These are phyloP conservation scores for Calonectria leucothoes DNA, from an alignment of 2,329 filamentous ascomycete genomes.

Conservation along the genomic window DNA sequence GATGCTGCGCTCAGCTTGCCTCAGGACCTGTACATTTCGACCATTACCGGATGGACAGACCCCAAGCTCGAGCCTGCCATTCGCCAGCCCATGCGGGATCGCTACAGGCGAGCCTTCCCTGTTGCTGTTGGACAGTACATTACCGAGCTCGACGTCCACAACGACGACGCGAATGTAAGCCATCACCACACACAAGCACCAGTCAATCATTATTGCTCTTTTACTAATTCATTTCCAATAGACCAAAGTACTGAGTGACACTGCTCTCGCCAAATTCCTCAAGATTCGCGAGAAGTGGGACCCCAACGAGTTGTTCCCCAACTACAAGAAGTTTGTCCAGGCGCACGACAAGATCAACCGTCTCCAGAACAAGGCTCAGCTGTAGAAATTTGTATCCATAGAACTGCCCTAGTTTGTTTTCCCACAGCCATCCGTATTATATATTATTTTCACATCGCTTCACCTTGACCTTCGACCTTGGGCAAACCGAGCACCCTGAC, in stretches of 20 bases:
- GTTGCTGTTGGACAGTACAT: slow-evolving; percentile 19
- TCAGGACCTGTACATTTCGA: slow-evolving; percentile 21
- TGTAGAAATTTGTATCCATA: neutral
- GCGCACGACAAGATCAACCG: slow-evolving; percentile 21
- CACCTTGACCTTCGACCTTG: neutral
- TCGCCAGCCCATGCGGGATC: slow-evolving; percentile 19
- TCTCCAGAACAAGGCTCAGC: slow-evolving; percentile 12
- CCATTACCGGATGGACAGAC: slow-evolving; percentile 22
- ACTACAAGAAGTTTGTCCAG: slow-evolving; percentile 24
- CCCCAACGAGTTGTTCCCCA: slow-evolving; percentile 26
- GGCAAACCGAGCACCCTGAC: neutral
- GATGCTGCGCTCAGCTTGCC: slow-evolving; percentile 18
- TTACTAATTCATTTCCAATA: neutral
- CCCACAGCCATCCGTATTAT: neutral
- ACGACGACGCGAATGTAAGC: slow-evolving; percentile 17
- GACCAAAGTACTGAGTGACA: slow-evolving; percentile 20
- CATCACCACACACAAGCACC: neutral
- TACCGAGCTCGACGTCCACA: slow-evolving; percentile 14
- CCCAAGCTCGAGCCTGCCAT: slow-evolving; percentile 21
- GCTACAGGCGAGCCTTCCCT: slow-evolving; percentile 18
- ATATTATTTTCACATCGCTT: neutral
- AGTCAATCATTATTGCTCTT: neutral
- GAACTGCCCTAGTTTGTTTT: no score
- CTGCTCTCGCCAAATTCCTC: slow-evolving; percentile 22
- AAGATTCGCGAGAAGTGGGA: slow-evolving; percentile 28